Evolutionary conservation across 2,329 filamentous ascomycete species (phyloP), one percentile per base, ranked within the genome.

Genomic region (Aurifilum marmelostoma): DNA sequence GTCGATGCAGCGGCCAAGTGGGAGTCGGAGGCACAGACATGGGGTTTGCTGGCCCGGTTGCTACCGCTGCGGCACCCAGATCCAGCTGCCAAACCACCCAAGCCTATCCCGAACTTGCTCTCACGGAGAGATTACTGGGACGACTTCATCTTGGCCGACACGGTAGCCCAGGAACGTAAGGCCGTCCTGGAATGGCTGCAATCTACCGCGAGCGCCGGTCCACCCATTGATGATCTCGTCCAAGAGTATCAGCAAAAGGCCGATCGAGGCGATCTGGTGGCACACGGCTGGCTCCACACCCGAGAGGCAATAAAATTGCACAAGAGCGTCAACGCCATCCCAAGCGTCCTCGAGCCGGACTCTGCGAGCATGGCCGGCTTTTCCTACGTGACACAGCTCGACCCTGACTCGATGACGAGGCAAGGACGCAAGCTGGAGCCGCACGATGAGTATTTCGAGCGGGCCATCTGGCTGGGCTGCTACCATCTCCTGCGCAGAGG

Each of bases 401-500:
- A 99, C 75, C 96, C 96, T 0, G 96, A 99, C 82, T 93, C 94
- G 7, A 85, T 89, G n/a, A 90, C 89, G 50, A 88, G 96, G 71
- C 94, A 98, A 79, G 86, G 85, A 63, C 88, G 92, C 66, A 88
- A 86, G 63, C 83, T 98, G 54, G 91, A 97, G 76, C 87, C 89
- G 32, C 89, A 94, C 74, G 96, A 99, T 76, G 89, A 93, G 73
- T 94, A 90, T 75, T 96, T 95, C 72, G 96, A 99, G 81, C 88
- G 91, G 66, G 92, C 94, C 2, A 92, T 97, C 61, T 98, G 96
- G 94, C 86, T 94, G 71, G 91, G 92, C n/a, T 96, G 93, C 80
- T 98, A 94, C 83, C 93, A 97, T 78, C 92, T 97, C 83, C 84
- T 99, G 65, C 89, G 95, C 63, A 89, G 94, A 60, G 96, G 96